A percentile compares a stretch with the other conserved stretches of the same genome.
Evolutionary conservation across 257 asterid species (phyloP).

Genomic region (Eustoma russellianum): DNA sequence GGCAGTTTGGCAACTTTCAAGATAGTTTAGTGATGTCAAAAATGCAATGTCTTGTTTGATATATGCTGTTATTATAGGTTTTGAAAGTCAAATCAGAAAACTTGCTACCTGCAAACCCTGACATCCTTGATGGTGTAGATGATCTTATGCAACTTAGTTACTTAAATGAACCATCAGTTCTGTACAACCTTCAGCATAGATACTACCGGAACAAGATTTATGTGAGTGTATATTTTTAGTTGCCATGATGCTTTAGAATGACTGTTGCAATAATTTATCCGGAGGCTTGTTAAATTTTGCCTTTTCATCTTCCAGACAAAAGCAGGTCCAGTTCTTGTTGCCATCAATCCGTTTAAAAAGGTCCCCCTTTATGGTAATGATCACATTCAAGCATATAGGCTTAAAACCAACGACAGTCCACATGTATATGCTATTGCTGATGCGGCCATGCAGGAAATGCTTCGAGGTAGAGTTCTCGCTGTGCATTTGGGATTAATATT

Average conservation of each 20-base stretch:
- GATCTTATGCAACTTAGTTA: conserved; percentile 94
- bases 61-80: conserved; percentile 32
- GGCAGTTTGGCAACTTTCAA: conserved; percentile 3
- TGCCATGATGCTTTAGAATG: conserved; percentile 10
- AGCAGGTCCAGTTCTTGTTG: conserved; percentile 96
- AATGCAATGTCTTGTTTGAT: neutral
- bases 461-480: conserved; percentile 50
- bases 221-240: conserved; percentile 35
- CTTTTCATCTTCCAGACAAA: conserved; percentile 56
- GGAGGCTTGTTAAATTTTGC: conserved; percentile 13
- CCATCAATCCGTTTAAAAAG: conserved; percentile 83
- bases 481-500: conserved; percentile 7
- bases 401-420: conserved; percentile 60
- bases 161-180: conserved; percentile 83
- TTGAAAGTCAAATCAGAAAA: conserved; percentile 54
- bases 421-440: conserved; percentile 92
- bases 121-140: conserved; percentile 90
- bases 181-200: conserved; percentile 85
- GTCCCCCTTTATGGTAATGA: conserved; percentile 64
- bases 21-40: conserved; percentile 1
- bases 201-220: conserved; percentile 69
- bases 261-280: conserved; percentile 10
- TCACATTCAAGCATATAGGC: conserved; percentile 67
- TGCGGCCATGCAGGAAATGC: conserved; percentile 90
- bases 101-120: conserved; percentile 80